These are phyloP conservation scores for Elaeis guineensis DNA, from an alignment of 176 grass and related monocot species.

Conservation along the genomic window DNA sequence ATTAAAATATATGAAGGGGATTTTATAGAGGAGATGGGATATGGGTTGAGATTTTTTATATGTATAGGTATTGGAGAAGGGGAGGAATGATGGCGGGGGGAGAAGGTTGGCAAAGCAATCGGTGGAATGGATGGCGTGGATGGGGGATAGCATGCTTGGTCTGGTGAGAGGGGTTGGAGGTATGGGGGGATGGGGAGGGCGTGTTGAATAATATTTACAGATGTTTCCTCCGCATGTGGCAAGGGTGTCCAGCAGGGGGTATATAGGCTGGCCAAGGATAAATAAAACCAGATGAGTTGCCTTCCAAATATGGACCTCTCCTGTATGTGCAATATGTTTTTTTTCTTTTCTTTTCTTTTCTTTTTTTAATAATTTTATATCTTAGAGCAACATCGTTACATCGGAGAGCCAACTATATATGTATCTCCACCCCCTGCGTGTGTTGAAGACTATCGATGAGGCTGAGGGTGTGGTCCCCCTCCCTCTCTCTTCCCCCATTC, in stretches of 20 bases:
- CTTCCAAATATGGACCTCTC: no score
- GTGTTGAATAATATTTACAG: slow-evolving; percentile 14
- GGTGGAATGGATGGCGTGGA: slow-evolving; percentile 18
- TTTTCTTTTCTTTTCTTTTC: no score
- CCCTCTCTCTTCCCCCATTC: no score
- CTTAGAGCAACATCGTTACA: no score
- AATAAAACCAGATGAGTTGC: no score
- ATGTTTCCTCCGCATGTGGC: slow-evolving; percentile 22
- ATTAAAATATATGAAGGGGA: neutral
- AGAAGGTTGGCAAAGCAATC: neutral
- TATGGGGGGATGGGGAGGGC: slow-evolving; percentile 22
- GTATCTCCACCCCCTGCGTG: no score
- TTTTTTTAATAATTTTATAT: neutral
- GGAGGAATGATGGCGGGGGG: slow-evolving; percentile 2
- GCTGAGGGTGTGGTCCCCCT: no score
- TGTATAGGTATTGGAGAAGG: neutral
- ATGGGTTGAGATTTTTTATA: neutral
- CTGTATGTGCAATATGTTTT: neutral
- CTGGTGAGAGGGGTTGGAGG: slow-evolving; percentile 12
- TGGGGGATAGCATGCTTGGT: slow-evolving; percentile 29
- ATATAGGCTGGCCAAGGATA: neutral
- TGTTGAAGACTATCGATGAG: no score
- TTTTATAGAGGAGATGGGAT: neutral
- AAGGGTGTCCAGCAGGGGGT: slow-evolving; percentile 3
- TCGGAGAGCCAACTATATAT: no score